Percentiles rank a stretch among this genome's conserved stretches.
Conservation (phyloP, 305 asterid genomes). For the Andrographis paniculata region DNA sequence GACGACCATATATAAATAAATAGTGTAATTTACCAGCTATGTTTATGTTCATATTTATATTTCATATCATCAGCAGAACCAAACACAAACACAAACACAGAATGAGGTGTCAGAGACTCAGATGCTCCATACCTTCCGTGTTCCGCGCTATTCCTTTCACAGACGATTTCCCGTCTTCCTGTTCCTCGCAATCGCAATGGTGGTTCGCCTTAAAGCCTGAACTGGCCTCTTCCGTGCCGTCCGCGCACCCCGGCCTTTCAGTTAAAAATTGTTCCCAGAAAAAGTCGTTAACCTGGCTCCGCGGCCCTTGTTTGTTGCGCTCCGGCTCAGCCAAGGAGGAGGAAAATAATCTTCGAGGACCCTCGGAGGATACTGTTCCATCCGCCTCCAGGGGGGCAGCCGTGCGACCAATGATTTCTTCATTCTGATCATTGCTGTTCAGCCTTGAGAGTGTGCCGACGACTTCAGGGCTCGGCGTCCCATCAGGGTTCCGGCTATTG, state of each 20-base stretch:
- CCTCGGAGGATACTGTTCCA: slow-evolving; percentile 18
- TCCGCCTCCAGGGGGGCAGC: slow-evolving; percentile 19
- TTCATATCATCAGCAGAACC: no score
- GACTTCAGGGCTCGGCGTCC: slow-evolving; percentile 26
- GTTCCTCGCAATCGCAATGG: slow-evolving; percentile 36
- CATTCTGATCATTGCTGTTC: slow-evolving; percentile 10
- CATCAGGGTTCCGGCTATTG: slow-evolving; percentile 28
- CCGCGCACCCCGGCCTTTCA: slow-evolving; percentile 77
- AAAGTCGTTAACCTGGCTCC: slow-evolving; percentile 63
- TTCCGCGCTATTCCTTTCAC: slow-evolving; percentile 42
- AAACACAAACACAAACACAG: no score
- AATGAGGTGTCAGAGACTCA: slow-evolving; percentile 35
- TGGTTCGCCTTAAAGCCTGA: slow-evolving; percentile 38
- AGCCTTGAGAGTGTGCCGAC: slow-evolving; percentile 25
- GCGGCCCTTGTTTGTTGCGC: slow-evolving; percentile 34
- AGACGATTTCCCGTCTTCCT: slow-evolving; percentile 37
- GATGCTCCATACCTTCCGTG: slow-evolving; percentile 52
- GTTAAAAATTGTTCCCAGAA: slow-evolving; percentile 96
- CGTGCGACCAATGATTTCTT: slow-evolving; percentile 15
- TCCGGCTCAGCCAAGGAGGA: slow-evolving; percentile 26
- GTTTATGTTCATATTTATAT: no score
- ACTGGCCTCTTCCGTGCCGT: slow-evolving; percentile 70
- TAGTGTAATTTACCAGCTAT: no score
- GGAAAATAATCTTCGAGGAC: slow-evolving; percentile 25
- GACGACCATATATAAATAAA: no score